A percentile compares a stretch with the other conserved stretches of the same genome.
Conservation (phyloP, 208 protist species). For the Trypanosoma cruzi region DNA sequence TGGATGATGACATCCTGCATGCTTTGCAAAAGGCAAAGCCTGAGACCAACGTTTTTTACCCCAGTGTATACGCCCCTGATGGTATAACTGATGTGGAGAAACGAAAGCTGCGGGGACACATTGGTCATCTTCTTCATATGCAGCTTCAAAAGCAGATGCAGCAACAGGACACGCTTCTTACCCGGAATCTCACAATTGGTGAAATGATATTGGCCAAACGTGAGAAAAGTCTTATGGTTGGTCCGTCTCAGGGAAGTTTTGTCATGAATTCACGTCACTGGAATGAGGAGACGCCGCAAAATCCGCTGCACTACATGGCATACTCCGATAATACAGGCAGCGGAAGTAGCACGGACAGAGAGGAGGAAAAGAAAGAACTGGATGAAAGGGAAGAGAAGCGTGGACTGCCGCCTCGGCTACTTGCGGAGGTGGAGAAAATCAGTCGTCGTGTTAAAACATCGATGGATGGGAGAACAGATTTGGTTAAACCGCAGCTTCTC, state of each 20-base stretch:
- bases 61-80: constrained; percentile 73
- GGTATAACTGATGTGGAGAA: constrained; percentile 42
- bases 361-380: neutral
- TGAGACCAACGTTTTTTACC: constrained; percentile 70
- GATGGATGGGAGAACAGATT: neutral
- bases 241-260: neutral
- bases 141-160: constrained; percentile 44
- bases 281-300: neutral
- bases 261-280: neutral
- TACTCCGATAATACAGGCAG: constrained; percentile 1
- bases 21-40: constrained; percentile 43
- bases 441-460: constrained; percentile 4
- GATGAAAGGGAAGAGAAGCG: neutral
- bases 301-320: constrained; percentile 28
- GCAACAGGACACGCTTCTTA: constrained; percentile 45
- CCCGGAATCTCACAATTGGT: constrained; percentile 55
- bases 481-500: neutral
- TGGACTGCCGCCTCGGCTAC: neutral
- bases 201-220: constrained; percentile 79
- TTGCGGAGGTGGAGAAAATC: constrained; percentile 11
- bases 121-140: constrained; percentile 38
- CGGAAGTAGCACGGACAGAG: neutral
- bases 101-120: constrained; percentile 28
- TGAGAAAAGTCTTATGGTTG: constrained; percentile 45
- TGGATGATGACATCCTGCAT: constrained; percentile 12